phyloP scores from a whole-genome alignment of 805 yeast species.

The Candida pseudofarinosa region DNA sequence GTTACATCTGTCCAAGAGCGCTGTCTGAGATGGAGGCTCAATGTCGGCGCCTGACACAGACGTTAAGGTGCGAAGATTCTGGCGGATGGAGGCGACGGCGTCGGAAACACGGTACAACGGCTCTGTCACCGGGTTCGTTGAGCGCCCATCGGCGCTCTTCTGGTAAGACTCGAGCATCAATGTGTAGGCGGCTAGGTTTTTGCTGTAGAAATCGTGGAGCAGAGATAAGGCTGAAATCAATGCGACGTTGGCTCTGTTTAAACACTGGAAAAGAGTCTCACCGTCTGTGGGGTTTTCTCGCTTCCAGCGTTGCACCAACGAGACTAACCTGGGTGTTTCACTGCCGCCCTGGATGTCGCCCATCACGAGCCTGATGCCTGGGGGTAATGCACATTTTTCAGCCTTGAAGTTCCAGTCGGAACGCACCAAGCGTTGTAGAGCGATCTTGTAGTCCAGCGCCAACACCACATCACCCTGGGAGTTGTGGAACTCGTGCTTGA shows the following conservation, averaged over 20 bases:
- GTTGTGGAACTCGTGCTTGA: conserved; percentile 22
- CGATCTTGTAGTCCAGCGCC: conserved; percentile 17
- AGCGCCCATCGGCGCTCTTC: conserved; percentile 2
- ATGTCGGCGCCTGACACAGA: conserved; percentile 72
- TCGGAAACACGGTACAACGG: conserved; percentile 29
- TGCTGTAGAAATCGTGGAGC: conserved; percentile 30
- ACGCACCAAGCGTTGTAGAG: conserved; percentile 27
- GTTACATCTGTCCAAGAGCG: conserved; percentile 50
- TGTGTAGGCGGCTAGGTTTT: conserved; percentile 34
- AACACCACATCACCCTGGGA: conserved; percentile 4
- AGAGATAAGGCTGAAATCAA: conserved; percentile 47
- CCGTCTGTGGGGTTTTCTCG: conserved; percentile 48
- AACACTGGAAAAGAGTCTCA: conserved; percentile 44
- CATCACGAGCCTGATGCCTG: conserved; percentile 68
- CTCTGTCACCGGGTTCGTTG: background rate
- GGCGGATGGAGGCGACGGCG: conserved; percentile 51
- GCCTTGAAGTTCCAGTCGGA: conserved; percentile 61
- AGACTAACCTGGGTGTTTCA: conserved; percentile 87
- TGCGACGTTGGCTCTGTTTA: conserved; percentile 56
- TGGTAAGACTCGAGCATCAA: conserved; percentile 14
- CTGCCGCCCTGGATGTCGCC: conserved; percentile 94
- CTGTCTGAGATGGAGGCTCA: conserved; percentile 79
- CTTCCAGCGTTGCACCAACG: conserved; percentile 71
- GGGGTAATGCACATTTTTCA: conserved; percentile 60
- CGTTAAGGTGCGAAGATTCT: conserved; percentile 58